Base-by-base conservation (phyloP, 768 basidiomycete genomes). In the Kwoniella shandongensis region DNA sequence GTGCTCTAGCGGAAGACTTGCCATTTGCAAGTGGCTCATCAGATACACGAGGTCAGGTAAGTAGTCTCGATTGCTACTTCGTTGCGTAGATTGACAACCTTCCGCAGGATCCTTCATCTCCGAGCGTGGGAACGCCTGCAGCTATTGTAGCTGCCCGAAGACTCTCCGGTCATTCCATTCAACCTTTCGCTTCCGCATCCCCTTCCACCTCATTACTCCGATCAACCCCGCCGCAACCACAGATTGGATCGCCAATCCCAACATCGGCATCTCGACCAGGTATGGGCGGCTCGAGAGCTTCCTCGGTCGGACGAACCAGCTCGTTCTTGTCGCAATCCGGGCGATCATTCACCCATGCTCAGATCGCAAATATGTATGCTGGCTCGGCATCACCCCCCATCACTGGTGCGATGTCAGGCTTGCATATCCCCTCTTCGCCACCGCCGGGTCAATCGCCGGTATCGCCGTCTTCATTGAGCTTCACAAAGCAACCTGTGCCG, bases 241-340 rank as follows among this genome's bases (percentile, higher is more conserved):
- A 44, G 27, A 26, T 51, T 12, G 45, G 64, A 44, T 15, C 40
- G 15, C 30, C 65, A 44, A 29, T 51, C 41, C 29, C 44, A 18
- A 38, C 30, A 4, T 30, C 57, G 4, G 36, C 52, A 15, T 22
- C 44, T 2, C 59, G 59, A 7, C 52, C 57, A 22, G 51, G 51
- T 12, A 38, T 59, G 7, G 51, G 44, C 5, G 11, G 13, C 4
- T 64, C 61, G 30, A 55, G 58, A 35, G 69, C 56, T 29, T 59
- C 63, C n/a, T 74, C 67, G 15, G 52, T 66, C 23, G 73, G 67
- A 13, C 62, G 73, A 23, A 71, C 70, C 4, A 67, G 64, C 38
- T 73, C 75, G 11, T 76, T 72, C 65, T 51, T 76, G 10, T 76
- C 75, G 1, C 73, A 74, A 50, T 74, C 75, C 12, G 75, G 75